Evolutionary conservation across 2,329 filamentous ascomycete genomes (phyloP), one percentile per base, ranked within the genome.

Genomic region (Xylariaceae sp.): DNA sequence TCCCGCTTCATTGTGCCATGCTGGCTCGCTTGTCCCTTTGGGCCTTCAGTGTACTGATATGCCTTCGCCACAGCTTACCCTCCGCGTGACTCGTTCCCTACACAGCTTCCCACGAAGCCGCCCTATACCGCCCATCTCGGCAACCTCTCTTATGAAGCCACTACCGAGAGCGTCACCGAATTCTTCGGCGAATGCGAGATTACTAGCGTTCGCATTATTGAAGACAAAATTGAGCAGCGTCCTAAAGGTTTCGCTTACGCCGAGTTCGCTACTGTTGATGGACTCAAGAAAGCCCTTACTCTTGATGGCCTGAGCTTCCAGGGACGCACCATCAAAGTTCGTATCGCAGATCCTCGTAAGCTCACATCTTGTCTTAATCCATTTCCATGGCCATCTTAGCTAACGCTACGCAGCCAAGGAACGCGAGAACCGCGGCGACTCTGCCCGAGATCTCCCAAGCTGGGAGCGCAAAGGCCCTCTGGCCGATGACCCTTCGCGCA

Each of bases 241-340:
- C 94, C 94, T 66, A 99, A 99, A 81, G 94, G 94, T 53, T 99
- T 99, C 71, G 94, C 93, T 63, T 99, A 99, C 74, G 93, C 96
- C 66, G 94, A 99, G 75, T 99, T 99, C 71, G 86, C 82, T 66
- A 88, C 86, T 55, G 78, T 94, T 50, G 93, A 97, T 53, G 93
- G 93, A 61, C 80, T 99, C 71, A 95, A 96, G 80, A 88, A 92
- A 77, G 94, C 94, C 58, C 83, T 99, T 65, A 85, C 86, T 60
- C 83, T 94, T 64, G 92, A 92, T 70, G 90, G 91, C 69, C 81
- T 85, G 62, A 86, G 85, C 60, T 92, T 97, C 75, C 88, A 95
- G 74, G 92, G 92, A 68, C 88, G 94, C 67, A 89, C 87, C 72
- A 92, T 99, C 74, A 87, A 91, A 73, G 88, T 97, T 73, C 97